Base-by-base conservation (phyloP, 2,329 filamentous ascomycete species). In the Hortaea werneckii region DNA sequence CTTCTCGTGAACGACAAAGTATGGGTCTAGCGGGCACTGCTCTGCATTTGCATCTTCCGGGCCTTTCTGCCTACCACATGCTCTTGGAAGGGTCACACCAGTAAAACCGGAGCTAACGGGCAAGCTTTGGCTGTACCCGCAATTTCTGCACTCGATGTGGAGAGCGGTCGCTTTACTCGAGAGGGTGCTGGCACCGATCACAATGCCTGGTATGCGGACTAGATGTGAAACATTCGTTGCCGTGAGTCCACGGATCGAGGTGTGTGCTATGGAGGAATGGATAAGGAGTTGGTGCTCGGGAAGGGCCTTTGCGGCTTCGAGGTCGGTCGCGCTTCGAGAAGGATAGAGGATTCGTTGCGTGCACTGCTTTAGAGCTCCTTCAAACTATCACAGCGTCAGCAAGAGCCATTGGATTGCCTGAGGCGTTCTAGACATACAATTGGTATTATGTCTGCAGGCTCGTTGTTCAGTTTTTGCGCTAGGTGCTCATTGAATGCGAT, bases 401-500 rank as follows among this genome's bases (percentile, higher is more conserved):
- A 27, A 20, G 30, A n/a, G 30, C 12, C 6, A n/a, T n/a, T n/a
- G n/a, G n/a, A n/a, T n/a, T n/a, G n/a, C n/a, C n/a, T n/a, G n/a
- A n/a, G n/a, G n/a, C n/a, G n/a, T n/a, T 20, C 20, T 13, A 13
- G 4, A n/a, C 79, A 50, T 70, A 94, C 89, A 44, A 96, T 72
- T 49, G 92, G 90, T 48, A 98, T 92, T 46, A 95, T 85, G 47
- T 96, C 89, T 40, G 83, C 84, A 4, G 92, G 94, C 62, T 95
- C 87, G 41, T 85, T 92, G 13, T 84, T 85, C 51, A 98, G 75
- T 61, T 83, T 82, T 66, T 96, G 87, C 28, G 90, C 92, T 49
- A 98, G 76, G 65, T 95, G 88, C 67, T 96, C 90, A 61, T 94
- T 92, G 70, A 89, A 96, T 50, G 85, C 92, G 65, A 96, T 96